Conservation (phyloP, 2,329 filamentous ascomycete genomes). For the Trichoderma atroviride region DNA sequence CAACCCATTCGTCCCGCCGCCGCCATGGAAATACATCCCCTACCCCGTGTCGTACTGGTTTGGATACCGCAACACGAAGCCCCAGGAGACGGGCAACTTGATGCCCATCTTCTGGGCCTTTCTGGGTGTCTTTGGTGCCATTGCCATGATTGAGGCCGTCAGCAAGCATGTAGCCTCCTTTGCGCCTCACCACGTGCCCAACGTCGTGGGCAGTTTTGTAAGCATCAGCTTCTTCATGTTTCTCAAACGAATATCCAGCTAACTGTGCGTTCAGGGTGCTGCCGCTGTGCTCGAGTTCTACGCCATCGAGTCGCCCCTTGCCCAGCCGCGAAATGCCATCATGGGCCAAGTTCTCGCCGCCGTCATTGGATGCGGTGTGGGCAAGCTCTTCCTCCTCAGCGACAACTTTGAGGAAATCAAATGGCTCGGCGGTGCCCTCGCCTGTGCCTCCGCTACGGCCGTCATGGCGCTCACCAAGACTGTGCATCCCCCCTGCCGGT, state of each 20-base stretch:
- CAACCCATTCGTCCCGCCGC: slow-evolving; percentile 69
- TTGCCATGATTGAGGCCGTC: slow-evolving; percentile 62
- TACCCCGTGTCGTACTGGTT: slow-evolving; percentile 68
- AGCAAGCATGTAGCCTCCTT: slow-evolving; percentile 59
- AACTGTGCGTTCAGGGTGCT: slow-evolving; percentile 57
- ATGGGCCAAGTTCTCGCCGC: slow-evolving; percentile 67
- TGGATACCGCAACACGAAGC: slow-evolving; percentile 56
- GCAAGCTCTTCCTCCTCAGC: slow-evolving; percentile 64
- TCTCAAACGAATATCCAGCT: neutral
- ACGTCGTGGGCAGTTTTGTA: slow-evolving; percentile 73
- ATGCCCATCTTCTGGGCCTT: slow-evolving; percentile 64
- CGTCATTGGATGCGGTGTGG: slow-evolving; percentile 61
- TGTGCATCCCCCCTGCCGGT: slow-evolving; percentile 72
- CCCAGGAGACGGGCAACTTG: slow-evolving; percentile 56
- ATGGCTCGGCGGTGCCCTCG: slow-evolving; percentile 66
- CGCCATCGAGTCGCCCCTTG: slow-evolving; percentile 69
- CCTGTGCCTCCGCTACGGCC: slow-evolving; percentile 64
- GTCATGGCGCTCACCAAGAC: slow-evolving; percentile 73
- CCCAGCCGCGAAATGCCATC: slow-evolving; percentile 72
- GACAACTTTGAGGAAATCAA: slow-evolving; percentile 53
- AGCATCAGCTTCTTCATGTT: slow-evolving; percentile 38
- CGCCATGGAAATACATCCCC: slow-evolving; percentile 66
- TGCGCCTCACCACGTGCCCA: slow-evolving; percentile 53
- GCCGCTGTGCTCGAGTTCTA: slow-evolving; percentile 77
- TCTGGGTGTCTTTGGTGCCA: slow-evolving; percentile 63